Base-by-base conservation (phyloP, 1,284 basidiomycete species). In the Ceratobasidium sp. region DNA sequence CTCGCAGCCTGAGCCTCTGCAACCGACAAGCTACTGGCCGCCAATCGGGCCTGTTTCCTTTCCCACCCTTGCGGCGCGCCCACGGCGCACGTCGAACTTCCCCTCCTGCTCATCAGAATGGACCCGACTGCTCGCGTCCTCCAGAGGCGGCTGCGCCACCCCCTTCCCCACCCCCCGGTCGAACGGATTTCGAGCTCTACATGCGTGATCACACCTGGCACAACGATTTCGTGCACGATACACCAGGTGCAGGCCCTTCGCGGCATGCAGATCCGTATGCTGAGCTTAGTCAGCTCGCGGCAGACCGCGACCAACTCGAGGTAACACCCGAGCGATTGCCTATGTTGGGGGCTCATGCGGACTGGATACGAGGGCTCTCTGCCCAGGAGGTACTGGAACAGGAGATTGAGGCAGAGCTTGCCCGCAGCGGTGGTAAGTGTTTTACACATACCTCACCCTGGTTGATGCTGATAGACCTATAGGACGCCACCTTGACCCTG, bases 161-260 rank as follows among this genome's bases (percentile, higher is more conserved):
- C n/a, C 38, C 38, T 40, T 40, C 38, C 8, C 38, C 38, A 40
- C 17, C 38, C 38, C 38, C 8, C 17, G 38, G 38, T 8, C 8
- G 17, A 40, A 40, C 38, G 10, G 17, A 40, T 17, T 40, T 40
- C 17, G 38, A 40, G 38, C 38, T 40, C 17, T 40, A 40, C 38
- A 40, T 42, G 40, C 43, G 22, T 10, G 43, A 47, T 17, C 29
- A n/a, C 12, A 27, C 40, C 31, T 25, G 42, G 15, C 57, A 60
- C 27, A 15, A n/a, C 13, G 40, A 43, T 22, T 60, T 45, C 20
- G 17, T 10, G 25, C 29, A 45, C 31, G 27, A 47, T 22, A 60
- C 57, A 8, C 57, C 57, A 1, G 57, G 57, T 8, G 40, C 57
- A 15, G 43, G 57, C 35, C 40, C 57, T 22, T 60, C 57, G 20